Conservation (phyloP, 257 asterid species). For the Nicotiana paniculata region DNA sequence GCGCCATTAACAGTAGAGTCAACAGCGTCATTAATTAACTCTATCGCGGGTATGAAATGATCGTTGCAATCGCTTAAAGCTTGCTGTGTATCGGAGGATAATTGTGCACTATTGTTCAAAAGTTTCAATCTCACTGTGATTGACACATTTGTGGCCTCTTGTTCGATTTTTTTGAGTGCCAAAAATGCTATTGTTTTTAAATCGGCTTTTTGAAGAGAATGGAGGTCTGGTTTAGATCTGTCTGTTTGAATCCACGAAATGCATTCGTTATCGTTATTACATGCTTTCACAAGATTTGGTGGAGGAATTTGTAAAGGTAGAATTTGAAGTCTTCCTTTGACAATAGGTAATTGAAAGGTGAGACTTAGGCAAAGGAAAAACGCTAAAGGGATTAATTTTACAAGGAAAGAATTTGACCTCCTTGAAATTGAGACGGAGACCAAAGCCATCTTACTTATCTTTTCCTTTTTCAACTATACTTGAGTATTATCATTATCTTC, state of each 20-base stretch:
- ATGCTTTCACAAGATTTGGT: constrained; percentile 1
- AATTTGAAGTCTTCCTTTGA: background rate
- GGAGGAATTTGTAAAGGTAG: background rate
- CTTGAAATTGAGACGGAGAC: constrained; percentile 2
- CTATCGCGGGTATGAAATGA: constrained; percentile 1
- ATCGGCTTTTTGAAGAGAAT: background rate
- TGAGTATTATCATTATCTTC: background rate
- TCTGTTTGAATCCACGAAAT: background rate
- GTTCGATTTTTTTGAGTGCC: background rate
- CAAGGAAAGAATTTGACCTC: constrained; percentile 2
- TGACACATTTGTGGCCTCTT: background rate
- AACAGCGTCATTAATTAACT: background rate
- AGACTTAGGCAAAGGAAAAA: background rate
- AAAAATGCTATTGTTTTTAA: background rate
- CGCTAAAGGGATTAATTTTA: background rate
- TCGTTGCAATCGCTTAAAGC: background rate
- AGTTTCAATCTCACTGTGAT: background rate
- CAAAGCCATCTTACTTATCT: background rate
- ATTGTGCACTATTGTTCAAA: background rate
- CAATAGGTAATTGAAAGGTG: background rate
- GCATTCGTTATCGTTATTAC: background rate
- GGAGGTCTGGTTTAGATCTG: background rate
- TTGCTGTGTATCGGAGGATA: constrained; percentile 4
- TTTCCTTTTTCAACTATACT: background rate
- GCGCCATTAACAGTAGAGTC: background rate